Evolutionary conservation across 192 early-diverging fungal genomes (phyloP).

Genomic region (Phycomyces blakesleeanus): DNA sequence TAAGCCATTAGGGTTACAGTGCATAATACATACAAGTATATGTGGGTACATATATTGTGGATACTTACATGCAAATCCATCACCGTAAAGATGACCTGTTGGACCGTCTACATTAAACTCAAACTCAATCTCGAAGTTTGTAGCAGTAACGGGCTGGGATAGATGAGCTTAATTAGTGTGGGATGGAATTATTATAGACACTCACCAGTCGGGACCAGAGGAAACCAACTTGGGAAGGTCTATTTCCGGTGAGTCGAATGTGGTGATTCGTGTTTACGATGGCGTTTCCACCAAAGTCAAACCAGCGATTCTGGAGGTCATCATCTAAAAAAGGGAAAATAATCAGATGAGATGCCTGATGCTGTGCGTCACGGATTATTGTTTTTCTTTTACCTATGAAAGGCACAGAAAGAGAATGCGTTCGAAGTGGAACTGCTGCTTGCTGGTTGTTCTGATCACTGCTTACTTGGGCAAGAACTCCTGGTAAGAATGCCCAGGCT

Average conservation of each 20-base stretch:
- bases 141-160: slow-evolving; percentile 58
- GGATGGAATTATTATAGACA: background rate
- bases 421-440: slow-evolving; percentile 31
- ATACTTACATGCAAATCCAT: slow-evolving; percentile 79
- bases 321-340: slow-evolving; percentile 44
- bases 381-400: slow-evolving; percentile 60
- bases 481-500: background rate
- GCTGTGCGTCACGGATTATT: slow-evolving; percentile 9
- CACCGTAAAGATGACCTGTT: slow-evolving; percentile 77
- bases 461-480: background rate
- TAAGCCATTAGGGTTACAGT: background rate
- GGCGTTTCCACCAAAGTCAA: slow-evolving; percentile 92
- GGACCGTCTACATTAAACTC: slow-evolving; percentile 85
- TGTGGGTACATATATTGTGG: background rate
- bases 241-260: slow-evolving; percentile 83
- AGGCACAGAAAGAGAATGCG: slow-evolving; percentile 49
- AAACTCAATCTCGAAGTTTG: slow-evolving; percentile 84
- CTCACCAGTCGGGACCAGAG: slow-evolving; percentile 71
- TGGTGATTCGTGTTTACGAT: slow-evolving; percentile 82
- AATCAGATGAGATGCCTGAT: background rate
- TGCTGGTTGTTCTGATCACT: background rate
- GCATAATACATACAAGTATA: too few relatives aligned
- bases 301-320: slow-evolving; percentile 81
- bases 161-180: background rate
- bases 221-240: slow-evolving; percentile 74